These are phyloP conservation scores for Diutina sp. DNA, from an alignment of 1,139 yeast genomes.

Conservation along the genomic window DNA sequence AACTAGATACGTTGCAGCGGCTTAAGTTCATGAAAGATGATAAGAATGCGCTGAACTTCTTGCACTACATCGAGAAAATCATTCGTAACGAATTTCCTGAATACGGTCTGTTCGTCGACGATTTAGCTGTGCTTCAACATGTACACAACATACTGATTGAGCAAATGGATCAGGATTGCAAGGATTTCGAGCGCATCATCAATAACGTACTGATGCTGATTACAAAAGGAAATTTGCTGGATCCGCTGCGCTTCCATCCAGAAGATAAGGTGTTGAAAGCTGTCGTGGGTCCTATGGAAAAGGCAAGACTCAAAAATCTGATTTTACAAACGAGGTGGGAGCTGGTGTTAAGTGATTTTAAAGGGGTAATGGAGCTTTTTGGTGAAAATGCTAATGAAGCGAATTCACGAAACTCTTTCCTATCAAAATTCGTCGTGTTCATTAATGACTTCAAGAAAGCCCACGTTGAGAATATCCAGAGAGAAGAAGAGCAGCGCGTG, in stretches of 20 bases:
- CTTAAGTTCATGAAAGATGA: conserved; percentile 79
- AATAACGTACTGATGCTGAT: conserved; percentile 43
- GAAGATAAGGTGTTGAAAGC: conserved; percentile 49
- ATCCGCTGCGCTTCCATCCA: conserved; percentile 58
- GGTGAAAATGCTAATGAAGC: conserved; percentile 68
- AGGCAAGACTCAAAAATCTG: conserved; percentile 51
- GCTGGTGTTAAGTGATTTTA: conserved; percentile 40
- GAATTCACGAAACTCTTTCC: conserved; percentile 25
- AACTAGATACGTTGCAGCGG: conserved; percentile 68
- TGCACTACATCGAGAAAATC: conserved; percentile 78
- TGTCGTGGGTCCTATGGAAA: conserved; percentile 36
- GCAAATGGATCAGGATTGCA: conserved; percentile 61
- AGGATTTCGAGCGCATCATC: conserved; percentile 44
- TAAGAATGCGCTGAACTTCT: conserved; percentile 63
- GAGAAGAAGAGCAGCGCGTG: conserved; percentile 32
- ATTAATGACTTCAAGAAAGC: conserved; percentile 30
- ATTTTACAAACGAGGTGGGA: conserved; percentile 44
- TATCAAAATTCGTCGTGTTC: conserved; percentile 23
- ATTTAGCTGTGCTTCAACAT: conserved; percentile 47
- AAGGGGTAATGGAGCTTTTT: conserved; percentile 58
- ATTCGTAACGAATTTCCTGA: conserved; percentile 72
- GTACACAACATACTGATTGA: conserved; percentile 66
- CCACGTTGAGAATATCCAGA: conserved; percentile 33
- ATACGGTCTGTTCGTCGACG: conserved; percentile 64
- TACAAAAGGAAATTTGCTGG: conserved; percentile 64